Conservation (phyloP, 305 asterid genomes). For the Solanum hybrid region DNA sequence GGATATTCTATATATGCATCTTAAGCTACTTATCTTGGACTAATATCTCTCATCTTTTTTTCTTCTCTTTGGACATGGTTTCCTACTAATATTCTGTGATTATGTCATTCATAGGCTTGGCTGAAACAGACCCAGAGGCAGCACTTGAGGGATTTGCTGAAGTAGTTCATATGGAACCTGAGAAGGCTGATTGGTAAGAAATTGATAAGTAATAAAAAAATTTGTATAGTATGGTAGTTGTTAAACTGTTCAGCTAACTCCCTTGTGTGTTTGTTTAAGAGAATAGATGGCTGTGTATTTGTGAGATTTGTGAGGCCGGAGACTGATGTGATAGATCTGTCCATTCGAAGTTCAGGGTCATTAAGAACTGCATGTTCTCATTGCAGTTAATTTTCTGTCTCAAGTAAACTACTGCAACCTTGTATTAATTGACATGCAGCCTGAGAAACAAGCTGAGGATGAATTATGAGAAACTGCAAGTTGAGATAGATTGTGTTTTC, state of each 20-base stretch:
- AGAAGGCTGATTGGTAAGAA: slow-evolving; percentile 84
- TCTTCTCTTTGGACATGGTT: background rate
- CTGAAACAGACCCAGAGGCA: slow-evolving; percentile 85
- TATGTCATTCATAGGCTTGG: slow-evolving; percentile 43
- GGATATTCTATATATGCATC: background rate
- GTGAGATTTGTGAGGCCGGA: background rate
- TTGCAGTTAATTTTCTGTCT: background rate
- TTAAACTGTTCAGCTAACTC: background rate
- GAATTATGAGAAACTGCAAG: background rate
- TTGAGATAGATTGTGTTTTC: background rate
- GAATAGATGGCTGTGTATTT: background rate
- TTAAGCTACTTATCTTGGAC: background rate
- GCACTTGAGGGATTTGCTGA: slow-evolving; percentile 92
- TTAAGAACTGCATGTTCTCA: background rate
- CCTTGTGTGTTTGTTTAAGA: background rate
- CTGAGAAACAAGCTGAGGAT: background rate
- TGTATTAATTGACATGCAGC: background rate
- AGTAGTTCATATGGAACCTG: slow-evolving; percentile 92
- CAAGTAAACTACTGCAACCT: background rate
- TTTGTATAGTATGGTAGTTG: background rate
- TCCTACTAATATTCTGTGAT: background rate
- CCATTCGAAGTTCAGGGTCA: background rate
- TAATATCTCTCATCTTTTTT: background rate
- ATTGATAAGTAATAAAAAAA: background rate
- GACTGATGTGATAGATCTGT: background rate